These are phyloP conservation scores for Penicillium herquei DNA, from an alignment of 495 filamentous ascomycete species.

Conservation along the genomic window DNA sequence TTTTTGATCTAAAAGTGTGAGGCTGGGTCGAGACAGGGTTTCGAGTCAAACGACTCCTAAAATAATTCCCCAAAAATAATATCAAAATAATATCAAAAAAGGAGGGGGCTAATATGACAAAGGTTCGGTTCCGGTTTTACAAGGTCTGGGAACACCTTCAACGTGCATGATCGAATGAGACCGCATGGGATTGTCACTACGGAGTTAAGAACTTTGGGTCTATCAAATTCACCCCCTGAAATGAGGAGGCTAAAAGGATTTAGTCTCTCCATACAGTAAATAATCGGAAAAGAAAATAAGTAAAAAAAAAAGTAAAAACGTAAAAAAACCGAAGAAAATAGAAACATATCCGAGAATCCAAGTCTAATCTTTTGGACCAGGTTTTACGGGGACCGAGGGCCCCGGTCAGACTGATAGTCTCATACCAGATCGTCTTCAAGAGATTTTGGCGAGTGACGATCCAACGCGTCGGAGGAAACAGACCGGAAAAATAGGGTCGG, in stretches of 20 bases:
- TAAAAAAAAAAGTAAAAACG: not conserved
- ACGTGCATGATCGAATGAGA: slow-evolving; percentile 26
- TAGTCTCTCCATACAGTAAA: not conserved
- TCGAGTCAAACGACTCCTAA: slow-evolving; percentile 2
- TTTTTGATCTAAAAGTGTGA: not conserved
- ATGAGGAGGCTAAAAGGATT: slow-evolving; percentile 1
- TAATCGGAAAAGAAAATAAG: not conserved
- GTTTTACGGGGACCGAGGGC: slow-evolving; percentile 1
- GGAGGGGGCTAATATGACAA: slow-evolving; percentile 5
- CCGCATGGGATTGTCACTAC: not conserved
- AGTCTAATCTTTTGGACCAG: not conserved
- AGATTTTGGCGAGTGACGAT: not conserved
- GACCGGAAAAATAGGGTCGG: not conserved
- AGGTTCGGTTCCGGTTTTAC: slow-evolving; percentile 13
- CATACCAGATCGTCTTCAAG: slow-evolving; percentile 1
- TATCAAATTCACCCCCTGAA: slow-evolving; percentile 26
- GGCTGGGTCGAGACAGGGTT: not conserved
- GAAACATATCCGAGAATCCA: not conserved
- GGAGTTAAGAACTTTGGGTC: slow-evolving; percentile 3
- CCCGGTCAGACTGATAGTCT: slow-evolving; percentile 3
- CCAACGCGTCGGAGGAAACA: slow-evolving; percentile 2
- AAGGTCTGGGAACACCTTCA: slow-evolving; percentile 12
- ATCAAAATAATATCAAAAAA: not conserved
- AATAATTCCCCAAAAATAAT: not conserved
- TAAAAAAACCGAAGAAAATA: not conserved